Base-by-base conservation (phyloP, 1,139 yeast species). In the Entelexis sorbosivorans region DNA sequence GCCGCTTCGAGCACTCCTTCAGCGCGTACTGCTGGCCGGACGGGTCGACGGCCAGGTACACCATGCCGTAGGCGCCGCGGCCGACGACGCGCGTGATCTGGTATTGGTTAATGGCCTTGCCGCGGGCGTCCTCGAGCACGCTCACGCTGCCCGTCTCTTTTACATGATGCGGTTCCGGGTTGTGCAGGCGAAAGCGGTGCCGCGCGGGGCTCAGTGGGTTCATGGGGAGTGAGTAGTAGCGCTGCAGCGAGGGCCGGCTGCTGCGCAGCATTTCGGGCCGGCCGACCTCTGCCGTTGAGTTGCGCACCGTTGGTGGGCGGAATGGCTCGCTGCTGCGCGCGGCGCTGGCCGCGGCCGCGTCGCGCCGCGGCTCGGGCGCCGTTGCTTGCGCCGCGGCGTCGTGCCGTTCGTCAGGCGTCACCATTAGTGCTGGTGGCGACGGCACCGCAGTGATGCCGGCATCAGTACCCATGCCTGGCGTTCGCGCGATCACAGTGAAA, bases 31-130 rank as follows among this genome's bases (percentile, higher is more conserved):
- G 34, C 47, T 40, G 42, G 45, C 56, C 54, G 16, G 57, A 59
- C 24, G 74, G 68, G 64, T 89, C 96, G 13, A 80, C 64, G 0
- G 94, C 96, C 6, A 87, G 76, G 60, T 91, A 83, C 3, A 91
- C 97, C 0, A 82, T 78, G 1, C 97, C 97, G 64, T 86, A 89
- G 0, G 95, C 81, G 0, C 97, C 97, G 59, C 81, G 79, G 0
- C 97, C 97, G 47, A 89, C 71, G 2, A 81, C 74, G 40, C 75
- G 73, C 38, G 76, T 68, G 14, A 89, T 72, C 51, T 74, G 73
- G 66, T 88, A 91, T 59, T 71, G 72, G 56, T 70, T 70, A 34
- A 70, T 60, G 35, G 60, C 59, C 26, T 57, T 53, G 20, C 69
- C 67, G 4, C 63, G 61, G 22, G 64, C 67, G 48, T 66, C 68